Percentiles rank a stretch among this genome's conserved stretches.
phyloP scores from a whole-genome alignment of 2,329 filamentous ascomycete genomes.

The Nemania sp. region DNA sequence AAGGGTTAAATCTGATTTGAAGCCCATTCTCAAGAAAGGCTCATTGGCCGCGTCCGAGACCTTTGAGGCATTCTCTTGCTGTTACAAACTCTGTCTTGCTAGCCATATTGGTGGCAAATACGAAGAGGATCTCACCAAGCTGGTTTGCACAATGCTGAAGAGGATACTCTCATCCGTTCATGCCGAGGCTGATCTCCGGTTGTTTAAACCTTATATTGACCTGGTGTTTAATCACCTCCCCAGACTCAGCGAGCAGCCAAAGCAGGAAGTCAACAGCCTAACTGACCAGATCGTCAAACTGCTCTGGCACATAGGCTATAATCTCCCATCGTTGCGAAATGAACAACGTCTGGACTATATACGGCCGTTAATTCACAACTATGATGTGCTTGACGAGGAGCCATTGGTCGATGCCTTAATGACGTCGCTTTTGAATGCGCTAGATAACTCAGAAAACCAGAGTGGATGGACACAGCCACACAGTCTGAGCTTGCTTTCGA shows the following conservation, averaged over 20 bases:
- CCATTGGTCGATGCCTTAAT: slow-evolving; percentile 36
- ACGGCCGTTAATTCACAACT: slow-evolving; percentile 32
- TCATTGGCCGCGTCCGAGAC: slow-evolving; percentile 31
- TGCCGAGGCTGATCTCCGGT: slow-evolving; percentile 17
- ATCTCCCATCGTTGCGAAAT: slow-evolving; percentile 10
- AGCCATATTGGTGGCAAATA: slow-evolving; percentile 37
- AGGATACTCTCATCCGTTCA: slow-evolving; percentile 31
- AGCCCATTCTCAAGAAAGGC: slow-evolving; percentile 34
- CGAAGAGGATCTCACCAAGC: slow-evolving; percentile 33
- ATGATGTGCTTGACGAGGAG: slow-evolving; percentile 37
- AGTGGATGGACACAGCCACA: slow-evolving; percentile 36
- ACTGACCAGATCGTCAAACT: slow-evolving; percentile 32
- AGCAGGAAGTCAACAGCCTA: slow-evolving; percentile 28
- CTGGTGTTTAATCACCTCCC: slow-evolving; percentile 36
- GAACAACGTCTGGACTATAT: slow-evolving; percentile 22
- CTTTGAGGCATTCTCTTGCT: slow-evolving; percentile 40
- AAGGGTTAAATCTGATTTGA: slow-evolving; percentile 33
- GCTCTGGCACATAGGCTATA: slow-evolving; percentile 30
- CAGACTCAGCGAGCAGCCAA: slow-evolving; percentile 33
- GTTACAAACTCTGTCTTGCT: slow-evolving; percentile 36
- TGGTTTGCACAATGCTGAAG: slow-evolving; percentile 33
- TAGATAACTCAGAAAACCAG: slow-evolving; percentile 30
- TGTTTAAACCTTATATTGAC: slow-evolving; percentile 29
- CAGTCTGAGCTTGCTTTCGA: slow-evolving; percentile 29
- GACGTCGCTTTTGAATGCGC: slow-evolving; percentile 32